Evolutionary conservation across 495 filamentous ascomycete genomes (phyloP), one percentile per base, ranked within the genome.

Genomic region (Cercophora sp.): DNA sequence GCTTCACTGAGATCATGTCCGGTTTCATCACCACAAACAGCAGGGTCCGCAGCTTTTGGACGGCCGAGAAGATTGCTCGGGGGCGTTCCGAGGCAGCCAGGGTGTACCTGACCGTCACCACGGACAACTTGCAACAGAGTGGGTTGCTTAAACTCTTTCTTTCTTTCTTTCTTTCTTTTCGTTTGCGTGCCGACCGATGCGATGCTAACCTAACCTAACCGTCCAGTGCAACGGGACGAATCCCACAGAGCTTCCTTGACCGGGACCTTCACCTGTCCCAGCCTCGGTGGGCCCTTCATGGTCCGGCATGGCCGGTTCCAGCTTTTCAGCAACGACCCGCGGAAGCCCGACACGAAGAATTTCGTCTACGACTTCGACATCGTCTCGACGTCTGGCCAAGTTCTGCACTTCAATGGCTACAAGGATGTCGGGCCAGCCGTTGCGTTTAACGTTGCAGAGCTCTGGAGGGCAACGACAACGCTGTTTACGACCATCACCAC

Each of bases 1-100:
- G 75, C 31, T 85, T 85, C 52, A 78, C 76, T 11, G 81, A 85
- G 69, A 74, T 85, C 56, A 84, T 85, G 80, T 78, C 79, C 13
- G 83, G 83, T 16, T 76, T 73, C 51, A 69, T 86, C 16, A 78
- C 85, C 61, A 59, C 75, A 42, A 75, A 79, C 18, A 59, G 64
- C 10, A 70, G 70, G 18, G n/a, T n/a, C n/a, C n/a, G n/a, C n/a
- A n/a, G n/a, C n/a, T n/a, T n/a, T n/a, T n/a, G n/a, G n/a, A n/a
- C n/a, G n/a, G n/a, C n/a, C n/a, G n/a, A n/a, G n/a, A n/a, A n/a
- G n/a, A n/a, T 73, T 82, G 26, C 61, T 65, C 25, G 63, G 65
- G 35, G 76, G 4, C 63, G 70, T 1, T 76, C 74, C 54, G 76
- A 79, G 60, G 73, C 72, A 29, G 81, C 79, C 16, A 70, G 82